These are phyloP conservation scores for Emmonsiellopsis sp. DNA, from an alignment of 2,329 filamentous ascomycete genomes.

Conservation along the genomic window DNA sequence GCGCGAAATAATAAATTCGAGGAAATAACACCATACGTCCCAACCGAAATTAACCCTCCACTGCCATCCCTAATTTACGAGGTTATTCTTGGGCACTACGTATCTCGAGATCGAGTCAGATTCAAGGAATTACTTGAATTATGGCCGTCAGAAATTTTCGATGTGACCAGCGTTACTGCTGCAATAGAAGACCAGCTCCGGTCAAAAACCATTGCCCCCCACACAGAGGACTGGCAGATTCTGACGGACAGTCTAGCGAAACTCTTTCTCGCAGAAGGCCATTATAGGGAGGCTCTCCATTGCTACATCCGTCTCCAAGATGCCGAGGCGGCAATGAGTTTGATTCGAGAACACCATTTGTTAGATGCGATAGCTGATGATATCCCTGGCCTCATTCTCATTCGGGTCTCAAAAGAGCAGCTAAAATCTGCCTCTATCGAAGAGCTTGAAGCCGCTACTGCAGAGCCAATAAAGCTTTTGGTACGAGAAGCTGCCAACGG, in stretches of 20 bases:
- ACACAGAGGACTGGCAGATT: slow-evolving; percentile 79
- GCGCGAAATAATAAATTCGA: slow-evolving; percentile 78
- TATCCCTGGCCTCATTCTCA: slow-evolving; percentile 76
- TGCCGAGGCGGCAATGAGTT: slow-evolving; percentile 74
- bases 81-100: slow-evolving; percentile 79
- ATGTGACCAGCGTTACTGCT: slow-evolving; percentile 64
- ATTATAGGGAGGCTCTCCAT: slow-evolving; percentile 72
- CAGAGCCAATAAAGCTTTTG: slow-evolving; percentile 75
- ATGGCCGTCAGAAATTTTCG: slow-evolving; percentile 80
- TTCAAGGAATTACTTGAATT: slow-evolving; percentile 71
- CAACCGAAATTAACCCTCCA: slow-evolving; percentile 67
- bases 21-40: slow-evolving; percentile 79
- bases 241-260: slow-evolving; percentile 80
- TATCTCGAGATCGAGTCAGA: slow-evolving; percentile 63
- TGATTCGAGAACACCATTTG: slow-evolving; percentile 84
- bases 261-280: slow-evolving; percentile 72
- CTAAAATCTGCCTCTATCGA: slow-evolving; percentile 54
- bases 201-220: slow-evolving; percentile 63
- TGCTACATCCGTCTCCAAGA: slow-evolving; percentile 89
- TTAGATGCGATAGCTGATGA: slow-evolving; percentile 83
- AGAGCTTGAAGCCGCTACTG: slow-evolving; percentile 70
- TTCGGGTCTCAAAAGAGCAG: slow-evolving; percentile 69
- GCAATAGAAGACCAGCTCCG: slow-evolving; percentile 75
- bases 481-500: slow-evolving; percentile 88
- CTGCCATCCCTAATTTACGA: slow-evolving; percentile 80